Evolutionary conservation across 1,284 basidiomycete species (phyloP).

Genomic region (Ustilago nuda): DNA sequence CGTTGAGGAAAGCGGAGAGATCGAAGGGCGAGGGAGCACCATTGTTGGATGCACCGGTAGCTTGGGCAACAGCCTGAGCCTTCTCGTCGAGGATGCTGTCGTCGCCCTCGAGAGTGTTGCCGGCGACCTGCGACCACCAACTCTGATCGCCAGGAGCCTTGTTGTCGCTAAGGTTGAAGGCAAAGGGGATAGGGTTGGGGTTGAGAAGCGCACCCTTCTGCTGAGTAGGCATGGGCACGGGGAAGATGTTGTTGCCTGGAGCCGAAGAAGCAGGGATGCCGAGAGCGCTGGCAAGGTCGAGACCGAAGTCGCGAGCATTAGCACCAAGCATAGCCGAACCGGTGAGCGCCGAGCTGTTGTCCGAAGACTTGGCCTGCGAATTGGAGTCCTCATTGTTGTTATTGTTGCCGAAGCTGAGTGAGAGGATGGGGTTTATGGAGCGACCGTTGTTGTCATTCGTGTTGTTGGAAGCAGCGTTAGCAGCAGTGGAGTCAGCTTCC

Average conservation of each 20-base stretch:
- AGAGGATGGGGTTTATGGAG: constrained; percentile 43
- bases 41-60: constrained; percentile 33
- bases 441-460: constrained; percentile 9
- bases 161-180: constrained; percentile 62
- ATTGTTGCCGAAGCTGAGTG: constrained; percentile 35
- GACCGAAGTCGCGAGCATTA: constrained; percentile 46
- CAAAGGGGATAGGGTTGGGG: constrained; percentile 65
- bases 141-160: constrained; percentile 52
- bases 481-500: constrained; percentile 14
- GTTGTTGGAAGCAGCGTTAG: constrained; percentile 2
- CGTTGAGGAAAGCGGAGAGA: constrained; percentile 60
- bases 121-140: constrained; percentile 62
- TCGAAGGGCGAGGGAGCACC: constrained; percentile 58
- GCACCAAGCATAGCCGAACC: constrained; percentile 56
- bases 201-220: constrained; percentile 65
- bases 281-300: constrained; percentile 36
- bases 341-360: constrained; percentile 19
- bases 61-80: constrained; percentile 59
- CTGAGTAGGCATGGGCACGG: constrained; percentile 59
- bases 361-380: constrained; percentile 19
- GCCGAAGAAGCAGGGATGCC: constrained; percentile 31
- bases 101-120: constrained; percentile 50
- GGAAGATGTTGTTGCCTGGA: constrained; percentile 45
- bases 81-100: constrained; percentile 60
- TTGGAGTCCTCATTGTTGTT: constrained; percentile 18